Evolutionary conservation across 352 stramenopile species (phyloP), one percentile per base, ranked within the genome.

Genomic region (Phytophthora fragariaefolia): DNA sequence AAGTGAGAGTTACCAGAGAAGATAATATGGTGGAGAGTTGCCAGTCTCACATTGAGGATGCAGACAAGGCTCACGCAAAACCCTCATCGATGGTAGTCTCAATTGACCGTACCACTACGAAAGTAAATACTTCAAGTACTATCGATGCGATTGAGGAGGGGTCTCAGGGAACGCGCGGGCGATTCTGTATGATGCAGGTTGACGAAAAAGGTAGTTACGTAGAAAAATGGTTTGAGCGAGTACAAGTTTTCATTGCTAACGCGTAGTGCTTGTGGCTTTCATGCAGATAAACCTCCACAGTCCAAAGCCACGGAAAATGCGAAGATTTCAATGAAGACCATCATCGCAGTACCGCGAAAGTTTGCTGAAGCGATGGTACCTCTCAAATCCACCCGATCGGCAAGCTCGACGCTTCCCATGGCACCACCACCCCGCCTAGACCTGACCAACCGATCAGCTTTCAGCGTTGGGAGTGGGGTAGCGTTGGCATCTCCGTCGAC

Each of bases 181-280:
- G 40, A 7, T 74, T 69, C 42, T 76, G 71, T 50, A 52, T 75
- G 53, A 81, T 85, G 71, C 67, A 74, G 47, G 64, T 64, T 26
- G 64, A 55, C 18, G 58, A 70, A 50, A 55, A 67, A 69, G 76
- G 74, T 80, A 52, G 60, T 15, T 7, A 6, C 49, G n/a, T n/a
- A n/a, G n/a, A n/a, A n/a, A n/a, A n/a, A n/a, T n/a, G n/a, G n/a
- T n/a, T n/a, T n/a, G n/a, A n/a, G n/a, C n/a, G n/a, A n/a, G n/a
- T n/a, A n/a, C n/a, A n/a, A n/a, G n/a, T n/a, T n/a, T 42, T 18
- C 48, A 26, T 32, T 12, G 43, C 59, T 66, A 42, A 66, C 38
- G 17, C 17, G 18, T 24, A 6, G 45, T 54, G 13, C 30, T 63
- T 30, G 40, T 53, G 20, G 30, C n/a, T 36, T 28, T 30, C 23